Conservation (phyloP, 108 stramenopile species). For the Schizochytrium sp. region DNA sequence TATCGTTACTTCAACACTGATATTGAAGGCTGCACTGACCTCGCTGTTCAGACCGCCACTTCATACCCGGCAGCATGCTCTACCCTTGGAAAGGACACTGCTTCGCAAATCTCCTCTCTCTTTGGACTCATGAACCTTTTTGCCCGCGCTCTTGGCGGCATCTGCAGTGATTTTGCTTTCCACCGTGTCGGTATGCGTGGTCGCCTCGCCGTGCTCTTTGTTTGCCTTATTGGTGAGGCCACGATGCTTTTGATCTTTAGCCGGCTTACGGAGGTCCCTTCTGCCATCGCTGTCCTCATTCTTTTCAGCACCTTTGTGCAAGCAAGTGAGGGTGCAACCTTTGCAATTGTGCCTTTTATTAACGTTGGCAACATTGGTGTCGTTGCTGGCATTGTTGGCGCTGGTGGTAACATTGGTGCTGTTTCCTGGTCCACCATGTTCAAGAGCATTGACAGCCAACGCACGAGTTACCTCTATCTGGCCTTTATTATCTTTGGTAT, state of each 20-base stretch:
- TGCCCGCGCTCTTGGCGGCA: conserved; percentile 27
- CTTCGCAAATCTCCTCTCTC: conserved; percentile 64
- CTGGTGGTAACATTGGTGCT: conserved; percentile 71
- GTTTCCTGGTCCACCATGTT: conserved; percentile 67
- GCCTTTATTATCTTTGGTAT: conserved; percentile 47
- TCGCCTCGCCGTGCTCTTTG: conserved; percentile 63
- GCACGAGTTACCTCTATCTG: conserved; percentile 10
- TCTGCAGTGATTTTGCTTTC: conserved; percentile 1
- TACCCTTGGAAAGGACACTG: conserved; percentile 66
- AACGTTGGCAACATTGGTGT: conserved; percentile 67
- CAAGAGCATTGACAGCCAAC: conserved; percentile 54
- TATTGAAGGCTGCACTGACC: neutral
- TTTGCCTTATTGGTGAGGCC: conserved; percentile 63
- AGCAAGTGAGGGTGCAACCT: conserved; percentile 68
- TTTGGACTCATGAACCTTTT: conserved; percentile 63
- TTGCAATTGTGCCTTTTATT: conserved; percentile 69
- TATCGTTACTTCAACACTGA: conserved; percentile 57
- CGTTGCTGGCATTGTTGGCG: conserved; percentile 70
- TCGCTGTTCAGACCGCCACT: conserved; percentile 68
- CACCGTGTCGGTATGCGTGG: conserved; percentile 68
- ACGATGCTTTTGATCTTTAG: conserved; percentile 68
- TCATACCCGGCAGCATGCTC: conserved; percentile 66
- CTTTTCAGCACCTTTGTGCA: conserved; percentile 68
- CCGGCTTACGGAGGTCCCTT: neutral
- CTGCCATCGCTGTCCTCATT: conserved; percentile 66